These are phyloP conservation scores for Phlebiopsis gigantea DNA, from an alignment of 768 basidiomycete genomes.

Conservation along the genomic window DNA sequence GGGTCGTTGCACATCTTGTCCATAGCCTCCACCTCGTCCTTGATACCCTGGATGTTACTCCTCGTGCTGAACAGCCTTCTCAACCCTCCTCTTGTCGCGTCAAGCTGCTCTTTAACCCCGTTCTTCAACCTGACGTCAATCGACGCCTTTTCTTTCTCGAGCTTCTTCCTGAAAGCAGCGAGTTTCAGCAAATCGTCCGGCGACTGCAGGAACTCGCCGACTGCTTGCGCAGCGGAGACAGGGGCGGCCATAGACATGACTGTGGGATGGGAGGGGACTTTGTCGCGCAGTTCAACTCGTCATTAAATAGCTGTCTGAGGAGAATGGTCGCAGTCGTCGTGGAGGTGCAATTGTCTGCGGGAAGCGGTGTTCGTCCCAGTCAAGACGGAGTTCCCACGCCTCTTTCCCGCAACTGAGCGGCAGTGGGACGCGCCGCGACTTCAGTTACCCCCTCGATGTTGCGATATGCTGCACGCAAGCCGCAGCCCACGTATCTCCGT, in stretches of 20 bases:
- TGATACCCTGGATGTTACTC: constrained; percentile 71
- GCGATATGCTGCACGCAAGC: neutral
- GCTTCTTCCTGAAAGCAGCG: constrained; percentile 82
- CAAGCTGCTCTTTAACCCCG: constrained; percentile 90
- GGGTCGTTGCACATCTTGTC: constrained; percentile 77
- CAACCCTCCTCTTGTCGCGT: constrained; percentile 84
- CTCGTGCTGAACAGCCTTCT: constrained; percentile 75
- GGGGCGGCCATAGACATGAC: constrained; percentile 22
- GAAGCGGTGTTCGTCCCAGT: neutral
- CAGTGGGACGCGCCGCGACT: too few relatives aligned
- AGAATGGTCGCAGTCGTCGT: neutral
- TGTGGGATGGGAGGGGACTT: neutral
- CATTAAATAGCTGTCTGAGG: neutral
- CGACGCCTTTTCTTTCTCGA: constrained; percentile 94
- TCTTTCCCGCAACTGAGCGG: neutral
- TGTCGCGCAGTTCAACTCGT: neutral
- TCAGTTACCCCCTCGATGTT: neutral
- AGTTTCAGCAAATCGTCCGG: constrained; percentile 93
- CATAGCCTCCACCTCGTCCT: constrained; percentile 80
- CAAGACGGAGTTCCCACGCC: neutral
- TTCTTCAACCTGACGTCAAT: constrained; percentile 87
- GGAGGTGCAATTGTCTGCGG: neutral
- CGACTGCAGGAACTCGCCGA: constrained; percentile 87
- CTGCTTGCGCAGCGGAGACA: constrained; percentile 78
- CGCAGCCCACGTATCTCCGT: neutral